Evolutionary conservation across 2,329 filamentous ascomycete species (phyloP).

Genomic region (Teratosphaeriaceae sp.): DNA sequence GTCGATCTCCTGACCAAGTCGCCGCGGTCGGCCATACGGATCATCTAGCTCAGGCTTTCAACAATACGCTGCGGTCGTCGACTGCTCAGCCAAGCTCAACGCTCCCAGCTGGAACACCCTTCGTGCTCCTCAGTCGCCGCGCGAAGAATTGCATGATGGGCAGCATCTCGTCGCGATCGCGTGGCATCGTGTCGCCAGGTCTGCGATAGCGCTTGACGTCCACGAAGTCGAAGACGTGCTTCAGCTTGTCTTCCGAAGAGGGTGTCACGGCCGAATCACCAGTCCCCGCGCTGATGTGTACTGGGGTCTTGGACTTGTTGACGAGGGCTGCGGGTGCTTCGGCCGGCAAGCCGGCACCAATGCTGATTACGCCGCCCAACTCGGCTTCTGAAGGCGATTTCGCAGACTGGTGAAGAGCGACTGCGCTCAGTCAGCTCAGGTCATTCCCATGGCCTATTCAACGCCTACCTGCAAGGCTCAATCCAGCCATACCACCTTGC

Average conservation of each 20-base stretch:
- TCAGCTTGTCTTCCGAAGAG: conserved; percentile 57
- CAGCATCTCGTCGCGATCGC: conserved; percentile 73
- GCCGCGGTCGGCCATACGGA: too few relatives aligned
- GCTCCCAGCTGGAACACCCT: conserved; percentile 47
- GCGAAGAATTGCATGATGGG: conserved; percentile 84
- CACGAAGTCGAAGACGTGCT: conserved; percentile 48
- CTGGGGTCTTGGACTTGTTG: conserved; percentile 55
- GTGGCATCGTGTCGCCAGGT: conserved; percentile 74
- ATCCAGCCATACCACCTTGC: conserved; percentile 51
- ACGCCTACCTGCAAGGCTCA: conserved; percentile 36
- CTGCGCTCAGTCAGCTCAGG: conserved; percentile 8
- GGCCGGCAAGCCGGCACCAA: conserved; percentile 56
- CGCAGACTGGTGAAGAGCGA: conserved; percentile 13
- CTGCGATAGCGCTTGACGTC: conserved; percentile 64
- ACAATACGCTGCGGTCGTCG: too few relatives aligned
- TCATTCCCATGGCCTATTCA: neutral
- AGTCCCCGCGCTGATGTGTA: conserved; percentile 55
- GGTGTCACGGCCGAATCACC: conserved; percentile 49
- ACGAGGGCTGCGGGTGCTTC: conserved; percentile 33
- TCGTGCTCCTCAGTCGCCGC: conserved; percentile 52
- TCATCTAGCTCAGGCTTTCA: too few relatives aligned
- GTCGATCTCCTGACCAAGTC: too few relatives aligned
- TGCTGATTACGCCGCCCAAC: conserved; percentile 54
- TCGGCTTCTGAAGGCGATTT: conserved; percentile 27
- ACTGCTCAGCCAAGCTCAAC: conserved; percentile 36